These are phyloP conservation scores for Monosporozyma unispora DNA, from an alignment of 805 yeast genomes.

Conservation along the genomic window DNA sequence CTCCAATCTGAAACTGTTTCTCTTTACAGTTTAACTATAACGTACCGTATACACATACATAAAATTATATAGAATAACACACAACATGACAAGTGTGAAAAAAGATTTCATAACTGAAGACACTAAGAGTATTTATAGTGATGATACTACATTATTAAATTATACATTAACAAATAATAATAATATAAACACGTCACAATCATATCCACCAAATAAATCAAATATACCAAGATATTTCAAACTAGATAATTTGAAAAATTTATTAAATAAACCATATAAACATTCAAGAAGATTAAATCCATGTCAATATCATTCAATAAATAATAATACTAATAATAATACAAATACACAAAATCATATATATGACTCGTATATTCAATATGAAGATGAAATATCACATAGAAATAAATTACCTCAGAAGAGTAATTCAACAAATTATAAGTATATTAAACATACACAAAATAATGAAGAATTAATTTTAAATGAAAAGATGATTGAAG, in stretches of 20 bases:
- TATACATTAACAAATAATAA: not conserved
- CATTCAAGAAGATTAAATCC: constrained; percentile 7
- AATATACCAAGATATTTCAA: not conserved
- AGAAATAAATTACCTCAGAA: not conserved
- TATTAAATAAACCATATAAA: not conserved
- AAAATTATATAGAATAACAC: not conserved
- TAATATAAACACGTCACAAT: not conserved
- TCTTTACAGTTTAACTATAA: too few species aligned
- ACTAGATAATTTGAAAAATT: not conserved
- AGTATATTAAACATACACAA: not conserved
- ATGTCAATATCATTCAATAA: constrained; percentile 4
- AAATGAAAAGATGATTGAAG: constrained; percentile 1
- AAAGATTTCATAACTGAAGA: not conserved
- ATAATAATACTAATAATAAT: not conserved
- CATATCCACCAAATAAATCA: too few species aligned
- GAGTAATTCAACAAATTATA: not conserved
- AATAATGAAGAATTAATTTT: not conserved
- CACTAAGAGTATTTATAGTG: not conserved
- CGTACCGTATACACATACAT: not conserved
- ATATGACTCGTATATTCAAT: constrained; percentile 5
- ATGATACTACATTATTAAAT: not conserved
- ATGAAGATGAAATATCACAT: constrained; percentile 2
- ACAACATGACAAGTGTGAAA: not conserved
- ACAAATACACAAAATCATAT: not conserved
- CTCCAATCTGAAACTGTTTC: too few species aligned